These are phyloP conservation scores for Lachnellula willkommii DNA, from an alignment of 2,329 filamentous ascomycete genomes.

Conservation along the genomic window DNA sequence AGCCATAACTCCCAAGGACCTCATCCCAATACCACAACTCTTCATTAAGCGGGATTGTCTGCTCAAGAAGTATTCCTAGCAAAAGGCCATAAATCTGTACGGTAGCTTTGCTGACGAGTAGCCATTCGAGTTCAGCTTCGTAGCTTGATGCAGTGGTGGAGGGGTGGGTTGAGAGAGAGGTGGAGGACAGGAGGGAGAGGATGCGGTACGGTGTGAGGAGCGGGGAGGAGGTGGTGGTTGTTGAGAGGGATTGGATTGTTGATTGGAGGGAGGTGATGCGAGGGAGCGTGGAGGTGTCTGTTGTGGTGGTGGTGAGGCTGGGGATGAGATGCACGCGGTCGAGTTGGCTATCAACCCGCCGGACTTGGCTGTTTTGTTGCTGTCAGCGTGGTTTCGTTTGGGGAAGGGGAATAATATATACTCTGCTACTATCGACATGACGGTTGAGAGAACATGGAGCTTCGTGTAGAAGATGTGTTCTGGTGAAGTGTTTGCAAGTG, in stretches of 20 bases:
- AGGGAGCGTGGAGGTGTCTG: conserved; percentile 31
- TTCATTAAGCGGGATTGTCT: conserved; percentile 76
- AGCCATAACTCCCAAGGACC: conserved; percentile 70
- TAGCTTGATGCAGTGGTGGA: conserved; percentile 35
- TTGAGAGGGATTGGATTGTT: conserved; percentile 66
- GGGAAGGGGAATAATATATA: conserved; percentile 26
- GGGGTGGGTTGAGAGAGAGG: no score
- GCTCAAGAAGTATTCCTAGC: conserved; percentile 70
- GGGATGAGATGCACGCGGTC: conserved; percentile 54
- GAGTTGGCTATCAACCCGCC: conserved; percentile 59
- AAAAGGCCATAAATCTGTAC: conserved; percentile 84
- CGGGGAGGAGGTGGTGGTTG: conserved; percentile 58
- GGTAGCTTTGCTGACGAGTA: conserved; percentile 83
- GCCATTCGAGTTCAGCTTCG: conserved; percentile 80
- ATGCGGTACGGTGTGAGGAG: conserved; percentile 58
- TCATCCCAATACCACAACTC: conserved; percentile 97
- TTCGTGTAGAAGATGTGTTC: neutral
- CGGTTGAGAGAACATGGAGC: conserved; percentile 15
- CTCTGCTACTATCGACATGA: conserved; percentile 45
- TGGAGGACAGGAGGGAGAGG: conserved; percentile 47
- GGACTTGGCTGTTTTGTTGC: conserved; percentile 42
- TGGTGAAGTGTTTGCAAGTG: neutral
- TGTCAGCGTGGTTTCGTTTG: neutral
- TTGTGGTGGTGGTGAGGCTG: conserved; percentile 36
- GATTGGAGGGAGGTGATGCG: conserved; percentile 58